A percentile compares a stretch with the other conserved stretches of the same genome.
Conservation (phyloP, 2,329 filamentous ascomycete species). For the Ophiostoma perfectum region DNA sequence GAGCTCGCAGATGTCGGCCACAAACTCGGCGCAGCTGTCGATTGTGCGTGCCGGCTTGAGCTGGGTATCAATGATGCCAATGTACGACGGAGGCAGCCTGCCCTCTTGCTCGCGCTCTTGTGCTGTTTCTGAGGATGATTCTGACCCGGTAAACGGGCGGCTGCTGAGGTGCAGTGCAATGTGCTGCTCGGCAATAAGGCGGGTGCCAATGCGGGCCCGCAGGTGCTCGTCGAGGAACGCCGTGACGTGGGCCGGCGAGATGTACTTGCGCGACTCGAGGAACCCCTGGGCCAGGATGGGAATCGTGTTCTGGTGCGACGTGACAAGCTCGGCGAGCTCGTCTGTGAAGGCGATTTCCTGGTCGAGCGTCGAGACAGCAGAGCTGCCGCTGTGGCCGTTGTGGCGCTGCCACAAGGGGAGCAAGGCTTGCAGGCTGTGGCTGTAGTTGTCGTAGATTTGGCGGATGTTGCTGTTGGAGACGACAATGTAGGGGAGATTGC, state of each 20-base stretch:
- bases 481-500: slow-evolving; percentile 94
- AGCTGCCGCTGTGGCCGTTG: not conserved
- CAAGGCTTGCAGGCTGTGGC: slow-evolving; percentile 85
- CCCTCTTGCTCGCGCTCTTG: slow-evolving; percentile 35
- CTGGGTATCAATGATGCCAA: slow-evolving; percentile 87
- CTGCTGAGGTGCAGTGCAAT: slow-evolving; percentile 74
- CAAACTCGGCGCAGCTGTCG: slow-evolving; percentile 78
- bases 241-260: slow-evolving; percentile 76
- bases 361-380: slow-evolving; percentile 60
- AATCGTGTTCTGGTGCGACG: slow-evolving; percentile 92
- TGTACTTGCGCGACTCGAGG: slow-evolving; percentile 87
- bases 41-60: slow-evolving; percentile 77
- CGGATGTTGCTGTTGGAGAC: slow-evolving; percentile 96
- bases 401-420: slow-evolving; percentile 67
- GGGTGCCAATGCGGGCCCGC: slow-evolving; percentile 85
- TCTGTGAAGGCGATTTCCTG: slow-evolving; percentile 90
- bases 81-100: slow-evolving; percentile 53
- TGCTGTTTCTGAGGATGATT: slow-evolving; percentile 45
- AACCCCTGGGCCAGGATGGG: slow-evolving; percentile 88
- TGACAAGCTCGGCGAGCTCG: slow-evolving; percentile 89
- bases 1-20: slow-evolving; percentile 93
- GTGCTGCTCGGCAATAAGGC: slow-evolving; percentile 93
- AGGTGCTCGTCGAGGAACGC: slow-evolving; percentile 90
- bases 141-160: slow-evolving; percentile 55
- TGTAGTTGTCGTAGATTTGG: slow-evolving; percentile 92